Evolutionary conservation across 225 moss, liverwort and hornwort species (phyloP), one percentile per base, ranked within the genome.

Genomic region (Antitrichia curtipendula): DNA sequence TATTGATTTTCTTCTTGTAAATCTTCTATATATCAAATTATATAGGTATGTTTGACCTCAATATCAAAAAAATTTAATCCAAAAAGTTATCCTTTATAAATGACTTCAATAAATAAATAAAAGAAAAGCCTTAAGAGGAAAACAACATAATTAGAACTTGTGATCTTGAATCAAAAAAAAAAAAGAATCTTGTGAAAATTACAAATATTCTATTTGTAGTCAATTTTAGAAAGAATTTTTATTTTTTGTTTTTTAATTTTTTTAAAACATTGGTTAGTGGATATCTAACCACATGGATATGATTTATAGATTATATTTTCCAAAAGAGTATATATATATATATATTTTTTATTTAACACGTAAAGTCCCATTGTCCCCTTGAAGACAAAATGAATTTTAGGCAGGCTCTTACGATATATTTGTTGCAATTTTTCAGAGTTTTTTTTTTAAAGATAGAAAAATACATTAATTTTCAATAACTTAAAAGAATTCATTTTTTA

Each of bases 361-460:
- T 31, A 62, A 31, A 62, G 29, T 13, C 2, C 13, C 2, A 24
- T 31, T 31, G 8, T 31, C 0, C 4, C 12, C 6, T 13, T 7
- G 14, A 2, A 34, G 16, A 29, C 5, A 64, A 18, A 34, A 34
- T 64, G 17, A 19, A 64, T 34, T 64, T 64, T 19, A 6, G 64
- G 0, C 1, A 18, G 2, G 9, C 6, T 18, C 5, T 0, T 34
- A 19, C 1, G 1, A 1, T 10, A 64, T 64, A 18, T 34, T 34
- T 64, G 9, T 34, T 5, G 5, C 18, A 5, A 18, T 34, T 34
- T 16, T 63, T 17, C 2, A 0, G 9, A 18, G 5, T 3, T 32
- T 32, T 17, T 34, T 32, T 1, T 9, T 1, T n/a, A n/a, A 63
- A 63, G 17, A 64, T 8, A 32, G 15, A 63, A 32, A 32, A 32